Evolutionary conservation across 441 rosid genomes (phyloP).

Genomic region (Gossypium davidsonii): DNA sequence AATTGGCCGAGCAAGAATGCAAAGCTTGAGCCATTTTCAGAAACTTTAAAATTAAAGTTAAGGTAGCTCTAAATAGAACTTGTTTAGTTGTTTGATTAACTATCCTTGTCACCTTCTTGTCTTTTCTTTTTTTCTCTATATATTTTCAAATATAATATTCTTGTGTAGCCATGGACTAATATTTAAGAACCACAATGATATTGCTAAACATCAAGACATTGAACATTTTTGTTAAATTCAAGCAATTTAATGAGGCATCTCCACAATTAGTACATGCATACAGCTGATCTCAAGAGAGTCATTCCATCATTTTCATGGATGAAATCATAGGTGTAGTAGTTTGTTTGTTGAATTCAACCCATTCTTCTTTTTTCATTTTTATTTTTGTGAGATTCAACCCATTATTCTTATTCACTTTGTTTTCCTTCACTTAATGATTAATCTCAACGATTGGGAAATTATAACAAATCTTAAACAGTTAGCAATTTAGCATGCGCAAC

Average conservation of each 20-base stretch:
- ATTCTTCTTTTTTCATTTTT: too few relatives aligned
- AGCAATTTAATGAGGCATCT: background rate
- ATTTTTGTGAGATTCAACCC: too few relatives aligned
- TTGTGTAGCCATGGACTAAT: background rate
- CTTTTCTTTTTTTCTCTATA: background rate
- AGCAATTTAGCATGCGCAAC: too few relatives aligned
- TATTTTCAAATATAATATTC: background rate
- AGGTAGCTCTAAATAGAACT: background rate
- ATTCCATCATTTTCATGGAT: background rate
- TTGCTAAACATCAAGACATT: conserved; percentile 12
- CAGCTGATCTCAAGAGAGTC: background rate
- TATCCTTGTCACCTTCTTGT: background rate
- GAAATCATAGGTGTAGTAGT: too few relatives aligned
- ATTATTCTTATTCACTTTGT: too few relatives aligned
- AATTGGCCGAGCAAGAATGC: conserved; percentile 19
- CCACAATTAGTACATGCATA: background rate
- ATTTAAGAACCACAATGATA: background rate
- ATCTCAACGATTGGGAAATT: too few relatives aligned
- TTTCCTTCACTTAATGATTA: too few relatives aligned
- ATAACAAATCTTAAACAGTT: too few relatives aligned
- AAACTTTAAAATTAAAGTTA: conserved; percentile 16
- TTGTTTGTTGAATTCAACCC: too few relatives aligned
- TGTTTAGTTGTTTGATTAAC: too few relatives aligned
- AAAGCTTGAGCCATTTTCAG: conserved; percentile 32
- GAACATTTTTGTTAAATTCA: background rate